A percentile compares a stretch with the other conserved stretches of the same genome.
phyloP scores from a whole-genome alignment of 1,284 basidiomycete species.

The Ustilago shanxiensis region DNA sequence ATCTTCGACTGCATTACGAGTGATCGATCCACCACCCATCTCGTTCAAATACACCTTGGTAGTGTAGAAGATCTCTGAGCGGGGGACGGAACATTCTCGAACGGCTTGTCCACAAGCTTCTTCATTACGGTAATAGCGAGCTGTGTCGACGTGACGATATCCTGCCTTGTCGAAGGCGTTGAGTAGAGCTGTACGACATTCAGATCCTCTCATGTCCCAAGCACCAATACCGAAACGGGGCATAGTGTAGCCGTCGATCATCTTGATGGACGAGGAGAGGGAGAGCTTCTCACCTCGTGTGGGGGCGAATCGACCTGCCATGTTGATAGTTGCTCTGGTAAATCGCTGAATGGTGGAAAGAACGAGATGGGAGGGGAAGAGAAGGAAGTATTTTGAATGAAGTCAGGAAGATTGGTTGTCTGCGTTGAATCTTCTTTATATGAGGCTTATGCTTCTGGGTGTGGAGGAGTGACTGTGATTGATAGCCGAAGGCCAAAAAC shows the following conservation, averaged over 20 bases:
- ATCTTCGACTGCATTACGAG: slow-evolving; percentile 73
- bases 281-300: slow-evolving; percentile 23
- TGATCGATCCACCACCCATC: slow-evolving; percentile 70
- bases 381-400: neutral
- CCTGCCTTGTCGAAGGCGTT: slow-evolving; percentile 66
- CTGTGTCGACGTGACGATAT: slow-evolving; percentile 69
- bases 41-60: slow-evolving; percentile 76
- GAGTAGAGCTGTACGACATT: slow-evolving; percentile 33
- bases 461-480: no score
- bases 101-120: slow-evolving; percentile 87
- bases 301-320: slow-evolving; percentile 38
- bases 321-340: slow-evolving; percentile 1
- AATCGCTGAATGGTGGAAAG: neutral
- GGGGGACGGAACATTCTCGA: slow-evolving; percentile 78
- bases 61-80: slow-evolving; percentile 85
- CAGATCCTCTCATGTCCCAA: slow-evolving; percentile 46
- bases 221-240: slow-evolving; percentile 55
- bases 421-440: neutral
- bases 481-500: neutral
- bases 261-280: slow-evolving; percentile 33
- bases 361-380: neutral
- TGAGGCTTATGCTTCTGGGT: no score
- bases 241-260: slow-evolving; percentile 43
- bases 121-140: slow-evolving; percentile 76
- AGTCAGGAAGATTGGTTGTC: no score